Conservation (phyloP, 441 rosid genomes). For the Corymbia citriodora region DNA sequence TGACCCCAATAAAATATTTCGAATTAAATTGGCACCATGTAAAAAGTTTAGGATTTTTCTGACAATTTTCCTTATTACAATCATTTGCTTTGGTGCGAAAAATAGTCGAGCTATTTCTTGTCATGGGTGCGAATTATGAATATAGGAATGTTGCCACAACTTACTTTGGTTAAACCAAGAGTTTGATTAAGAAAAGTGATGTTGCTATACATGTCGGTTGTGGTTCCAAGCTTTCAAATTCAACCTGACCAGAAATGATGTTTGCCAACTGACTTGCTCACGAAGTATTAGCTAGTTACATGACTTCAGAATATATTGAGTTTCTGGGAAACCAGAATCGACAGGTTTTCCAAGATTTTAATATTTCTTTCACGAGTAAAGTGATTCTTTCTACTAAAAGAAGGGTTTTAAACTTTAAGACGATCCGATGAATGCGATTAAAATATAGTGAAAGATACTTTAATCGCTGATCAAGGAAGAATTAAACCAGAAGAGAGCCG, state of each 20-base stretch:
- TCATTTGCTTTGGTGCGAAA: neutral
- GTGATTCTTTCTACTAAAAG: neutral
- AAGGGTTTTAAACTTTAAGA: neutral
- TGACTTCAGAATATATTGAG: neutral
- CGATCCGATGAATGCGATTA: neutral
- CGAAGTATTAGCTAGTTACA: neutral
- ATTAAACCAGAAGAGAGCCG: neutral
- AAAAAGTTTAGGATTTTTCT: neutral
- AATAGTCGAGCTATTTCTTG: neutral
- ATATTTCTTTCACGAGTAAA: neutral
- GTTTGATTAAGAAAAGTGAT: neutral
- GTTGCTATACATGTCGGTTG: neutral
- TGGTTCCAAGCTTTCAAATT: neutral
- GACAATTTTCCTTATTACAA: neutral
- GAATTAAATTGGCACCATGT: fast-evolving
- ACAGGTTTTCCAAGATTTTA: neutral
- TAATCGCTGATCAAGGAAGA: neutral
- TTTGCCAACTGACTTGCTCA: neutral
- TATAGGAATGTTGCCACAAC: neutral
- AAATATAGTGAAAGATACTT: neutral
- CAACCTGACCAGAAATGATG: neutral
- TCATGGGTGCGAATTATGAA: neutral
- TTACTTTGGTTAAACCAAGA: neutral
- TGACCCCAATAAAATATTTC: neutral
- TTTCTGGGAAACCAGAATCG: neutral